Base-by-base conservation (phyloP, 192 early-diverging fungal species). In the Coemansia brasiliensis region DNA sequence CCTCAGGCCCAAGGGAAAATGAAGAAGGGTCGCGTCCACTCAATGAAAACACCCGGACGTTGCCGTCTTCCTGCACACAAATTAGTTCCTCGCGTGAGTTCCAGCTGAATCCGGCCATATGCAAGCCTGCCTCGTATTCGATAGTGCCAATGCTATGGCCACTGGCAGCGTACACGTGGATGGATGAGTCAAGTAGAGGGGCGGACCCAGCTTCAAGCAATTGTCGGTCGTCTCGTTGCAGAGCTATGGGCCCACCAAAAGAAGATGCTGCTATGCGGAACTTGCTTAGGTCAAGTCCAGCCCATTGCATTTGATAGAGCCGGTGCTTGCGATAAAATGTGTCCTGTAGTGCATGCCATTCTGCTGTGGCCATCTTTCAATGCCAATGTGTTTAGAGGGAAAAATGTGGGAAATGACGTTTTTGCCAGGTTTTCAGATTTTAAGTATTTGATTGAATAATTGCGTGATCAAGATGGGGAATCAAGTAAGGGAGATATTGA, bases 21-120 rank as follows among this genome's bases (percentile, higher is more conserved):
- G 63, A 63, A 0, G 37, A 24, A 2, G 65, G 84, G 53, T 84
- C 85, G 52, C 90, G 85, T 1, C 94, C 98, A 57, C 89, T 81
- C 24, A 97, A 80, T 55, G 88, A 86, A 52, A 92, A 93, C 58
- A 95, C 66, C 1, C 88, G 68, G 22, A 98, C 89, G 17, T 63
- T 83, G 37, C 93, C 96, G 65, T 91, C 87, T 53, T 94, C 91
- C 59, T 92, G 74, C 8, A 95, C 92, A 35, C 91, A 92, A 11
- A 95, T 81, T 17, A 99, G 81, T 27, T 92, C 81, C 53, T 98
- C 95, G 10, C 81, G 83, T 25, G 83, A 84, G 27, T 90, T 93
- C 98, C 98, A 99, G 57, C 89, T 89, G 82, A 99, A 87, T 1
- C 82, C 85, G n/a, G 98, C 86, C 54, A 99, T 90, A 6, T 84